These are phyloP conservation scores for Hanseniaspora taiwanica DNA, from an alignment of 805 yeast genomes.

Conservation along the genomic window DNA sequence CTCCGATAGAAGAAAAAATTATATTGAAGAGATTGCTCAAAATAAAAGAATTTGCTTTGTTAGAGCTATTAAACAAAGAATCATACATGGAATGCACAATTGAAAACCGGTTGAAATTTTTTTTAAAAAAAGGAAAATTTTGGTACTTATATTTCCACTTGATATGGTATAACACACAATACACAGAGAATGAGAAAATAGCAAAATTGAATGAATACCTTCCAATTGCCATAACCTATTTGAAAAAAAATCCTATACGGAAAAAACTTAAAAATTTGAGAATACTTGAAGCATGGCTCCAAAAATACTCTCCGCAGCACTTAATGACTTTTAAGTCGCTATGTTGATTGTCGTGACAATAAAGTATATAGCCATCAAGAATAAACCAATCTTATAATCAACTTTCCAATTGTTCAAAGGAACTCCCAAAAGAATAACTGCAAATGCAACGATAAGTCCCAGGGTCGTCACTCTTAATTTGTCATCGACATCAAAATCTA, in stretches of 20 bases:
- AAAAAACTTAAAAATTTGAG: neutral
- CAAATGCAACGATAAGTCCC: conserved; percentile 29
- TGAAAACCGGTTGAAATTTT: conserved; percentile 11
- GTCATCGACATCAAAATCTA: conserved; percentile 27
- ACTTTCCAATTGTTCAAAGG: conserved; percentile 37
- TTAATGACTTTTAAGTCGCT: conserved; percentile 6
- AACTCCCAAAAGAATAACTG: conserved; percentile 27
- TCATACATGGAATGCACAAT: conserved; percentile 14
- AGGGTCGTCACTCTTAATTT: conserved; percentile 27
- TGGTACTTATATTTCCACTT: conserved; percentile 19
- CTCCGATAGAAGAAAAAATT: neutral
- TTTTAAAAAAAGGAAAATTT: conserved; percentile 14
- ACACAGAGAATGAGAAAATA: no score
- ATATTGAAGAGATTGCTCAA: conserved; percentile 1
- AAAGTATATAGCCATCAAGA: conserved; percentile 13
- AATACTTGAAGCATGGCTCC: neutral
- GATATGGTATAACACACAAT: conserved; percentile 12
- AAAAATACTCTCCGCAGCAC: neutral
- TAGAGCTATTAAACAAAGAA: conserved; percentile 1
- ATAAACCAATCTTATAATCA: conserved; percentile 28
- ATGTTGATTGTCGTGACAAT: conserved; percentile 9
- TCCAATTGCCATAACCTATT: neutral
- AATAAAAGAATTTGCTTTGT: conserved; percentile 12
- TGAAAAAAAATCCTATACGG: neutral
- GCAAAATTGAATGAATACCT: no score